These are phyloP conservation scores for Coelastrella sp. DNA, from an alignment of 139 green algal genomes.

Conservation along the genomic window DNA sequence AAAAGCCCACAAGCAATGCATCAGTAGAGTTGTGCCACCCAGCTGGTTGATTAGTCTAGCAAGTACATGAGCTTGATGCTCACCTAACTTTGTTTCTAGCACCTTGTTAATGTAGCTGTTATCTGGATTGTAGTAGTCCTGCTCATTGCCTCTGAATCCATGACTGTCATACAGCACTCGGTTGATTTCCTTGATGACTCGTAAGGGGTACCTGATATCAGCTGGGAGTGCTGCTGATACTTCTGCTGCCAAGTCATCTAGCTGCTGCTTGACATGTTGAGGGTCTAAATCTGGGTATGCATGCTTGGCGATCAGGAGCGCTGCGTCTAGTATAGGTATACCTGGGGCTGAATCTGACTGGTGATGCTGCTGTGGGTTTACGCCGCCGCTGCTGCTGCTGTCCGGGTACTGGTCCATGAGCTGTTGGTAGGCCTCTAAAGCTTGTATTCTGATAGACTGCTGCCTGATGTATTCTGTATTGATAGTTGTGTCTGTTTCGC, in stretches of 20 bases:
- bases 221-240: slow-evolving; percentile 22
- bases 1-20: not conserved
- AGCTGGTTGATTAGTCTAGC: not conserved
- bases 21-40: not conserved
- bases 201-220: slow-evolving; percentile 30
- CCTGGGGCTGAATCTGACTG: not conserved
- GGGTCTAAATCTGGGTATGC: slow-evolving; percentile 39
- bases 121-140: slow-evolving; percentile 71
- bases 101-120: slow-evolving; percentile 76
- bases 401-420: not conserved
- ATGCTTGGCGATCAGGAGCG: slow-evolving; percentile 29
- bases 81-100: slow-evolving; percentile 57
- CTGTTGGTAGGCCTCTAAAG: not conserved
- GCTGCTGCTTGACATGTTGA: slow-evolving; percentile 16
- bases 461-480: not conserved
- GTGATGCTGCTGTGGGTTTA: not conserved
- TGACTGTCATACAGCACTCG: slow-evolving; percentile 30
- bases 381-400: not conserved
- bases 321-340: slow-evolving; percentile 24
- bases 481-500: no score
- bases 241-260: slow-evolving; percentile 35
- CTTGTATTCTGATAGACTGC: slow-evolving; percentile 7
- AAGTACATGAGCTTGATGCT: not conserved
- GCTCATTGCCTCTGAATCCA: slow-evolving; percentile 34
- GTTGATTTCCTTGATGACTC: slow-evolving; percentile 42